A percentile compares a stretch with the other conserved stretches of the same genome.
phyloP scores from a whole-genome alignment of 208 protist genomes.

The Leishmania braziliensis region DNA sequence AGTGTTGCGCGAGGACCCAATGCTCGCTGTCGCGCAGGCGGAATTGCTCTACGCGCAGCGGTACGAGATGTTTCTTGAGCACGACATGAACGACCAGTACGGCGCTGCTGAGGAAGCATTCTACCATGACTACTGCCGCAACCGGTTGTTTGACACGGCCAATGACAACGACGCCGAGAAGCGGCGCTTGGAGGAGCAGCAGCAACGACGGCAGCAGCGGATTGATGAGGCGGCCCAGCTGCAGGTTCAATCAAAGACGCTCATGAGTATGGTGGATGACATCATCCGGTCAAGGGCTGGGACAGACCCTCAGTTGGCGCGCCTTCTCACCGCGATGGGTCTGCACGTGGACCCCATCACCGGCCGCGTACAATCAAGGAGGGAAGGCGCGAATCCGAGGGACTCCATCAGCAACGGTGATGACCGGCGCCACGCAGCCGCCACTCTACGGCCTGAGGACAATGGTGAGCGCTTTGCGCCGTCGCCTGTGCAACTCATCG shows the following conservation, averaged over 20 bases:
- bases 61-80: constrained; percentile 71
- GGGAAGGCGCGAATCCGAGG: neutral
- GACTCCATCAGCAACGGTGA: neutral
- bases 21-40: constrained; percentile 16
- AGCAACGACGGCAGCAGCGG: constrained; percentile 20
- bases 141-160: constrained; percentile 16
- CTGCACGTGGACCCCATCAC: constrained; percentile 44
- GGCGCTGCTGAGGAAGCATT: constrained; percentile 59
- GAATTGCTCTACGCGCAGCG: constrained; percentile 56
- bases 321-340: constrained; percentile 67
- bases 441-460: neutral
- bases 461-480: constrained; percentile 17
- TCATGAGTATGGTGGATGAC: constrained; percentile 61
- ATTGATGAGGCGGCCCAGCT: constrained; percentile 36
- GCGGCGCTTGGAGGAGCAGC: constrained; percentile 2
- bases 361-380: constrained; percentile 28
- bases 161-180: constrained; percentile 23
- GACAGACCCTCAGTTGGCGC: constrained; percentile 45
- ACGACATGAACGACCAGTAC: constrained; percentile 59
- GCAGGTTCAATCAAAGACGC: constrained; percentile 40
- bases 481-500: constrained; percentile 19
- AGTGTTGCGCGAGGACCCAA: constrained; percentile 32
- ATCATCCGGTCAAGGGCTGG: constrained; percentile 46
- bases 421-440: neutral
- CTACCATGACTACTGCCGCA: constrained; percentile 50